phyloP scores from a whole-genome alignment of 768 basidiomycete genomes.

The Leccinum fibrillosum region DNA sequence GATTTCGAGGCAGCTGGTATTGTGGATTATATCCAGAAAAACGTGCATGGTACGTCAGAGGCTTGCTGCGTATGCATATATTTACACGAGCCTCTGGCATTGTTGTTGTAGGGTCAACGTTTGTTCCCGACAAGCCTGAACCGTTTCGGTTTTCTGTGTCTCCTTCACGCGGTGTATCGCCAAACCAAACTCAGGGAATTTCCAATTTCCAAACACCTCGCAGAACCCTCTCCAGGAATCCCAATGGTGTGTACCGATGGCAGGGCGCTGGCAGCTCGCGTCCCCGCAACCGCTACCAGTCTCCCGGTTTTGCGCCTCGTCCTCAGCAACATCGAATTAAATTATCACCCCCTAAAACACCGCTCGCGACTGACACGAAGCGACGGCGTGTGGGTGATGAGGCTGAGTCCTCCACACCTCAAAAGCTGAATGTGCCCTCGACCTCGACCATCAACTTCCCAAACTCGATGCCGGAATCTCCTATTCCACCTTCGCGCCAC shows the following conservation, averaged over 20 bases:
- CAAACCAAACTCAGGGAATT: constrained; percentile 18
- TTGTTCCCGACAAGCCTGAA: constrained; percentile 38
- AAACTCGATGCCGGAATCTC: constrained; percentile 29
- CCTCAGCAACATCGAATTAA: constrained; percentile 45
- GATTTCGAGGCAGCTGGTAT: constrained; percentile 52
- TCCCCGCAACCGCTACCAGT: constrained; percentile 65
- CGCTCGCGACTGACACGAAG: constrained; percentile 49
- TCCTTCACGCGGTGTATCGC: constrained; percentile 30
- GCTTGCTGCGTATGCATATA: constrained; percentile 7
- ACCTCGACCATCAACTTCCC: constrained; percentile 24
- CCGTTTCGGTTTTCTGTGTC: constrained; percentile 63
- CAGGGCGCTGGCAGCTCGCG: constrained; percentile 75
- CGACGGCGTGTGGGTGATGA: constrained; percentile 58
- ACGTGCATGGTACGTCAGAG: constrained; percentile 40
- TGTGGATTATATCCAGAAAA: constrained; percentile 52
- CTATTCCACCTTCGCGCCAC: constrained; percentile 32
- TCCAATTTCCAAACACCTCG: constrained; percentile 37
- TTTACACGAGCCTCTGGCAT: constrained; percentile 10
- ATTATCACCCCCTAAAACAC: constrained; percentile 37
- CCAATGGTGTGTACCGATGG: constrained; percentile 73
- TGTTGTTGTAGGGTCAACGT: constrained; percentile 22
- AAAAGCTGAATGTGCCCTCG: constrained; percentile 29
- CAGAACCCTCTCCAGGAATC: constrained; percentile 62
- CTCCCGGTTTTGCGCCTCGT: constrained; percentile 67
- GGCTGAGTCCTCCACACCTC: constrained; percentile 33